These are phyloP conservation scores for Drechslerella coelobrocha DNA, from an alignment of 2,329 filamentous ascomycete genomes.

Conservation along the genomic window DNA sequence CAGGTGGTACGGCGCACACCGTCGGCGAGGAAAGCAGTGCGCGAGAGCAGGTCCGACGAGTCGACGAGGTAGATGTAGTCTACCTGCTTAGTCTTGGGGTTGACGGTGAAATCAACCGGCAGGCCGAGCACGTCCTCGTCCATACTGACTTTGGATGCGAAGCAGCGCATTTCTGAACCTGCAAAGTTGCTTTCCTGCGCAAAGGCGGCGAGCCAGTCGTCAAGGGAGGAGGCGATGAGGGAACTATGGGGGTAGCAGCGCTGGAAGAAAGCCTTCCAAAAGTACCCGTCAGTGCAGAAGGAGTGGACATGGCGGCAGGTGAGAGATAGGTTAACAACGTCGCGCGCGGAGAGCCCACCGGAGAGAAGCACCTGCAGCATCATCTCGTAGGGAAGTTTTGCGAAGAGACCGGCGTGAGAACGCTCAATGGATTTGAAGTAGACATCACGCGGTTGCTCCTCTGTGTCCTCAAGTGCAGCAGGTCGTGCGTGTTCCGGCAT, in stretches of 20 bases:
- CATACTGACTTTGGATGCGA: conserved; percentile 43
- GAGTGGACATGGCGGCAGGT: conserved; percentile 37
- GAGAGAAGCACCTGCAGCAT: conserved; percentile 46
- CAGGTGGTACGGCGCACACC: conserved; percentile 43
- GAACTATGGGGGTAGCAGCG: conserved; percentile 28
- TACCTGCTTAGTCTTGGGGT: conserved; percentile 44
- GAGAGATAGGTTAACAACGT: conserved; percentile 34
- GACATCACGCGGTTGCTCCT: conserved; percentile 13
- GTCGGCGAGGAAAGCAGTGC: conserved; percentile 34
- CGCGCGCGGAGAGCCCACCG: conserved; percentile 22
- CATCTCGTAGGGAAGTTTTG: conserved; percentile 42
- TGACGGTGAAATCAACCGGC: conserved; percentile 37
- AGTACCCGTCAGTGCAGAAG: conserved; percentile 46
- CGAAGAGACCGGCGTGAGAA: conserved; percentile 28
- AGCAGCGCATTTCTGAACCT: conserved; percentile 48
- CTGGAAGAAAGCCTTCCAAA: conserved; percentile 49
- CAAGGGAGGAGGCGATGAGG: conserved; percentile 36
- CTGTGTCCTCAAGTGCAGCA: conserved; percentile 1
- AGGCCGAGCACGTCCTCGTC: conserved; percentile 47
- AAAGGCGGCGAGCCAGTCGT: conserved; percentile 43
- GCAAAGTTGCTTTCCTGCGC: conserved; percentile 46
- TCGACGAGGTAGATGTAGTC: conserved; percentile 50
- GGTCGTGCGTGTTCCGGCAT: conserved; percentile 23
- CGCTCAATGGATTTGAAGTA: conserved; percentile 33
- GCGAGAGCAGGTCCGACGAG: conserved; percentile 44